Base-by-base conservation (phyloP, 2,329 filamentous ascomycete species). In the Colletotrichum cordylinicola region DNA sequence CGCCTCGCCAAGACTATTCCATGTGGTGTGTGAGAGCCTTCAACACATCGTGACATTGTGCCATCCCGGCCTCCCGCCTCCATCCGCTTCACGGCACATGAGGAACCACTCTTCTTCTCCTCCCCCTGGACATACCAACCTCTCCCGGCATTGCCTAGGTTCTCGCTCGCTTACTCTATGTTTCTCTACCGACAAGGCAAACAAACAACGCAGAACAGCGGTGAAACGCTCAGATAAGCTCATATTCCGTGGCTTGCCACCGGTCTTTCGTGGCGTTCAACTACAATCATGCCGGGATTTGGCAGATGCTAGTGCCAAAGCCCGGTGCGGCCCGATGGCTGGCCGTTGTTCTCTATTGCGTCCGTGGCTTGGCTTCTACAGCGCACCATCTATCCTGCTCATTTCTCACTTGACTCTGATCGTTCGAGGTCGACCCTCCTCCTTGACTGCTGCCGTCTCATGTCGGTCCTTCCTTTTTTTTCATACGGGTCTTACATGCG, bases 291-390 rank as follows among this genome's bases (percentile, higher is more conserved):
- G 62, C 62, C 37, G 33, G 21, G 55, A 72, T 67, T 56, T 67
- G 68, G 39, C 43, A 74, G 60, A 55, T 35, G 39, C 62, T 61
- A 62, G 67, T 60, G 24, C 21, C 31, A 15, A 64, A 62, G 62
- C 61, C 61, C 68, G 68, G 60, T 72, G 72, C 67, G 67, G 67
- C 72, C 52, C 52, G 67, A 56, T 58, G 58, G 61, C 55, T 61
- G 61, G 37, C 52, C 27, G 68, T 60, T 55, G 18, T 13, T 39
- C 68, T 62, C 18, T 16, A 5, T 13, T 56, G 58, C 29, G 55
- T 70, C 18, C 29, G 58, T 70, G 67, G 67, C 58, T 70, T 43
- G 43, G 21, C 18, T 39, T n/a, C 21, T 48, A 18, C 62, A 39
- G 43, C 43, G 29, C 27, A 33, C 58, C 24, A 21, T 35, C 18